These are phyloP conservation scores for Venturia asperata DNA, from an alignment of 2,329 filamentous ascomycete species.

Conservation along the genomic window DNA sequence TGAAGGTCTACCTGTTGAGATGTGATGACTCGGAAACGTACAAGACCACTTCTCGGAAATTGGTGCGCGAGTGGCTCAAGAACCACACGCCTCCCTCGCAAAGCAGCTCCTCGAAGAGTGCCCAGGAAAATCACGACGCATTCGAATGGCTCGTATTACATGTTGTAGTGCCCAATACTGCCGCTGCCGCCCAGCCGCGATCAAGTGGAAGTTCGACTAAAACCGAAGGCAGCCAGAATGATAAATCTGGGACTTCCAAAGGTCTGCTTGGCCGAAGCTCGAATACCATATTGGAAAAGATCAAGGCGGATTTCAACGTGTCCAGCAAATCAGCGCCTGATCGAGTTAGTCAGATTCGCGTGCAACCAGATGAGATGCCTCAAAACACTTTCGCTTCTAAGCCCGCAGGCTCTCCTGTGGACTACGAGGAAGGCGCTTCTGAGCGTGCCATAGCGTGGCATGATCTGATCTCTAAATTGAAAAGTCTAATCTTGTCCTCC, in stretches of 20 bases:
- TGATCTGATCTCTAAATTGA: constrained; percentile 79
- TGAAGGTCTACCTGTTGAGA: constrained; percentile 81
- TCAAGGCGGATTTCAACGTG: constrained; percentile 83
- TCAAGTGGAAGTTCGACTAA: constrained; percentile 44
- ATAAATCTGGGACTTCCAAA: constrained; percentile 58
- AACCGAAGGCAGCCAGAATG: constrained; percentile 47
- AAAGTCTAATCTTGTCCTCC: constrained; percentile 75
- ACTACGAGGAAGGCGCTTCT: constrained; percentile 61
- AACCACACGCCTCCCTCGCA: constrained; percentile 56
- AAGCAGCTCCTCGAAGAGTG: constrained; percentile 50
- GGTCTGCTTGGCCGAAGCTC: constrained; percentile 73
- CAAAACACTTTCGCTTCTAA: constrained; percentile 38
- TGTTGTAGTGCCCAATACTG: constrained; percentile 80
- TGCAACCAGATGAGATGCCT: constrained; percentile 40
- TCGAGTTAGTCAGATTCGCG: constrained; percentile 73
- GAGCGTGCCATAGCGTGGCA: constrained; percentile 78
- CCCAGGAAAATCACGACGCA: constrained; percentile 88
- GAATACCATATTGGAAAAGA: constrained; percentile 79
- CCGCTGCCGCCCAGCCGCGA: constrained; percentile 70
- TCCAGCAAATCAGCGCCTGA: constrained; percentile 66
- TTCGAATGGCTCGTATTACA: constrained; percentile 94
- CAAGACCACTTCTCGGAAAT: constrained; percentile 68
- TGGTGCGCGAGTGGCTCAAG: constrained; percentile 88
- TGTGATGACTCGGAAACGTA: constrained; percentile 96
- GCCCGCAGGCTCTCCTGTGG: background rate